Evolutionary conservation across 164 flowering plant genomes (phyloP), one percentile per base, ranked within the genome.

Genomic region (Umbilicus rupestris): DNA sequence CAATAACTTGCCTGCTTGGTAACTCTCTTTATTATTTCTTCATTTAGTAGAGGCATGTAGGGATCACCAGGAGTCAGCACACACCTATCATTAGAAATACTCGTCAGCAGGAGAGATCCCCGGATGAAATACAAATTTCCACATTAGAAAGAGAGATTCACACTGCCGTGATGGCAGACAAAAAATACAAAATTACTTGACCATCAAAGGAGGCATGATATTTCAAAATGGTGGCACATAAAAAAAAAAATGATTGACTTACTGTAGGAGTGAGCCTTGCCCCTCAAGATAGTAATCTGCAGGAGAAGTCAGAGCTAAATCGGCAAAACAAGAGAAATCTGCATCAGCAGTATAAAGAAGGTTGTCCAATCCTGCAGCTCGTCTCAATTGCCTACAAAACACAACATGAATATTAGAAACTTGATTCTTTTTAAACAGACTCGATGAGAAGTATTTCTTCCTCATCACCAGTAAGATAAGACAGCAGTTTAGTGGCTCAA

Each of bases 31-130:
- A 93, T 77, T 66, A 93, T 93, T 77, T 93, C 82, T 24, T 85
- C 89, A 75, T 93, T 93, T 66, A 83, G 78, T 64, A 93, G 77
- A 26, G 95, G 92, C 98, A 93, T 93, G 82, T 90, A 93, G 14
- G 98, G 98, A 73, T 93, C 95, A 39, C 96, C 98, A 19, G 98
- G 98, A 30, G 98, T 93, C 42, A 93, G 87, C 59, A 93, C 97
- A 78, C 96, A 89, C 70, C 98, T 93, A 55, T 55, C 33, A 55
- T 26, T 28, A 15, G 31, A 55, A 26, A 26, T 30, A 55, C 12
- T 55, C 16, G 29, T 28, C 60, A 55, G 31, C 33, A 11, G 31
- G 8, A 28, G 7, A 55, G 3, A 55, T 29, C 19, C 60, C 5
- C 11, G 29, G 10, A 28, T 55, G 19, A 28, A 55, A 55, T 2